A percentile compares a stretch with the other conserved stretches of the same genome.
Conservation (phyloP, 2,329 filamentous ascomycete genomes). For the Colletotrichum sp. region DNA sequence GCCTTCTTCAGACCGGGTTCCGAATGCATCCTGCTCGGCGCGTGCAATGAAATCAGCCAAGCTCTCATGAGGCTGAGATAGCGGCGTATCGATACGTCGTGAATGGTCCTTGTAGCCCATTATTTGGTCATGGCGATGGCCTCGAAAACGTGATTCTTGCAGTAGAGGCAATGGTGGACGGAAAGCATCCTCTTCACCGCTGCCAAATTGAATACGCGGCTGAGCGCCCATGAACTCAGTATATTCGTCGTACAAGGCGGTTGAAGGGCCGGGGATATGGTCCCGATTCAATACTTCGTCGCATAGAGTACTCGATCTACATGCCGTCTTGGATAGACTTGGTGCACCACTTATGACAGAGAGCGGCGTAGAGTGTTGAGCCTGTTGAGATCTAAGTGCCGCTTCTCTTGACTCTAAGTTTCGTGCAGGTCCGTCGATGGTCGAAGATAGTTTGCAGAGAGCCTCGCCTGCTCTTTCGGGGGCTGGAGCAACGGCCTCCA, state of each 20-base stretch:
- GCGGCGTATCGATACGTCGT: neutral
- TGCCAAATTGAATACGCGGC: neutral
- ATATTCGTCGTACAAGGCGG: neutral
- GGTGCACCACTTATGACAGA: neutral
- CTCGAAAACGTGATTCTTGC: neutral
- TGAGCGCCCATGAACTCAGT: neutral
- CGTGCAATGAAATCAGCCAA: conserved; percentile 38
- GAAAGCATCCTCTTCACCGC: neutral
- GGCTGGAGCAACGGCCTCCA: neutral
- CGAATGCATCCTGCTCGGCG: conserved; percentile 33
- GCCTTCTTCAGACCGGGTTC: neutral
- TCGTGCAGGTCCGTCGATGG: neutral
- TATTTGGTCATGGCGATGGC: neutral
- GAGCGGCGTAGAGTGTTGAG: neutral
- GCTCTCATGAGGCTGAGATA: conserved; percentile 22
- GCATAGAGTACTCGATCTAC: neutral
- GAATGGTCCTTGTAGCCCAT: neutral
- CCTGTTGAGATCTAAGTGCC: neutral
- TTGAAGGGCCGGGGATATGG: neutral
- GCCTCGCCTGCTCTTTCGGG: neutral
- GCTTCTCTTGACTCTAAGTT: neutral
- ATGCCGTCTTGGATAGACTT: neutral
- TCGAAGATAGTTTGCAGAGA: neutral
- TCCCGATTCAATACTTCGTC: neutral
- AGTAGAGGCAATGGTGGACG: neutral